Evolutionary conservation across 2,329 filamentous ascomycete genomes (phyloP), one percentile per base, ranked within the genome.

Genomic region (Claviceps quebecensis): DNA sequence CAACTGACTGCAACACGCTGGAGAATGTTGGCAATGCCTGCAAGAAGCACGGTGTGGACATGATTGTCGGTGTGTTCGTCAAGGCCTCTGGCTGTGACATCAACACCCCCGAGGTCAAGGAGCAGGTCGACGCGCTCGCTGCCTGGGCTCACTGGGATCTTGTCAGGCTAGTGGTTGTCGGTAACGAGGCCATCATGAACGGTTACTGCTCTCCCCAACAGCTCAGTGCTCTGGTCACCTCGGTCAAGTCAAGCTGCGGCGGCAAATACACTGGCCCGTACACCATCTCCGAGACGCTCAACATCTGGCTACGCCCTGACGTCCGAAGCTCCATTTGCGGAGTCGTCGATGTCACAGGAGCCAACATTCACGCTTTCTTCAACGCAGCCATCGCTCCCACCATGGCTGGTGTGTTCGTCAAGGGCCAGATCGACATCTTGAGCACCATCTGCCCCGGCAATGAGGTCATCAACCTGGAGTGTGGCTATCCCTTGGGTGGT

Each of bases 311-410:
- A 70, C 72, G 82, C 65, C 58, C 72, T 49, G 74, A 83, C 56
- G 77, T 76, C 53, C 56, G 75, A 52, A 61, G 65, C 36, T 69
- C 68, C 47, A 76, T 96, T 56, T 96, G 91, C 77, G 60, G 63
- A 38, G 77, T 75, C 60, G 75, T 96, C 53, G 89, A 95, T 64
- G 73, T 94, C 55, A 77, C 87, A 39, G 86, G 84, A 68, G 82
- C 81, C 69, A 95, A 96, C 77, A 81, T 94, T 62, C 90, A 97
- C 74, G 83, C 90, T 59, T 96, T 86, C 84, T 97, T 96, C 84
- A 94, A 94, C 75, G 65, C 80, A 45, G 72, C 77, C 53, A 76
- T 83, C 57, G 63, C 69, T 23, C 78, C 89, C 54, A 61, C 69
- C 4, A 63, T 77, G 48, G 89, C 90, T 51, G 91, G 91, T 65